Base-by-base conservation (phyloP, 2,329 filamentous ascomycete genomes). In the Alternaria gaisen region DNA sequence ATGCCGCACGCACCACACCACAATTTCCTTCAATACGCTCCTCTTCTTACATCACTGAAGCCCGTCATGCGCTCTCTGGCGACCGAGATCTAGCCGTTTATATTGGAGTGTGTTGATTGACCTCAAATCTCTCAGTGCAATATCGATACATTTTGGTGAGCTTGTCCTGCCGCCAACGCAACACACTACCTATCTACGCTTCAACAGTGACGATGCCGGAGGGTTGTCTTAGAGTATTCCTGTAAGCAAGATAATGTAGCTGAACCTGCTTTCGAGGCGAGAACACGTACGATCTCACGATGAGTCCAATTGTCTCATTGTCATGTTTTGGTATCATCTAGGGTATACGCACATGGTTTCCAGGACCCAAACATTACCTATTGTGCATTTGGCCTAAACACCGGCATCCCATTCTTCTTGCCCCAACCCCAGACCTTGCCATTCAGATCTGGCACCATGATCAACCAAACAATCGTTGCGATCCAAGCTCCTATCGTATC, bases 391-490 rank as follows among this genome's bases (percentile, higher is more conserved):
- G 58, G 63, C 55, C 60, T 72, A 26, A 72, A 70, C 26, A 58
- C 60, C 2, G 70, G 72, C 76, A 79, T 79, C 0, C 85, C 86
- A 61, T 87, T 80, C 74, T 84, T 82, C 75, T 83, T 84, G 4
- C 86, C 87, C 81, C 84, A 88, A 28, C 82, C 80, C 76, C 82
- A 85, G 14, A 86, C 84, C 72, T 86, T 87, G 26, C 78, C 76
- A 54, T 86, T 83, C 72, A 88, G 76, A 72, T 89, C 86, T 5
- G 85, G 84, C 24, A 83, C 81, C 52, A 88, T 81, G 62, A 87
- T 84, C 42, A 88, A 72, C 81, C 86, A 87, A 12, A 83, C 81
- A 34, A 88, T 64, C 53, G 79, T 81, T 47, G 83, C 82, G 7
- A 86, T 67, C 83, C 85, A 87, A 60, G 82, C 81, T 43, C 83